Conservation (phyloP, 2,329 filamentous ascomycete genomes). For the Colletotrichum agaves region DNA sequence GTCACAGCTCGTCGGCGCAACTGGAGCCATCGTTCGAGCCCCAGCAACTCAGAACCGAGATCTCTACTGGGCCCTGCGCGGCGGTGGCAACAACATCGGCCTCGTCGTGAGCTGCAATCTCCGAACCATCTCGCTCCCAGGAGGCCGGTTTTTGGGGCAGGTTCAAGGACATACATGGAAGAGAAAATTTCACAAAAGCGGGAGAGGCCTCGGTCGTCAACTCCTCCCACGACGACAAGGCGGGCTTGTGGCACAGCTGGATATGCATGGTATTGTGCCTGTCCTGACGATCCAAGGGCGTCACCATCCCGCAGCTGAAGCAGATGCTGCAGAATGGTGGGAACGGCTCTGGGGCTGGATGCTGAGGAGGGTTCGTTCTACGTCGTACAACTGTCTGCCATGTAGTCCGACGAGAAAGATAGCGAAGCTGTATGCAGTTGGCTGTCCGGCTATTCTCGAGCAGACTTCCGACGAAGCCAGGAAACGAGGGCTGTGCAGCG, state of each 20-base stretch:
- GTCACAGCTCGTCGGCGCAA: conserved; percentile 53
- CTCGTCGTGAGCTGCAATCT: conserved; percentile 63
- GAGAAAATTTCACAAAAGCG: conserved; percentile 46
- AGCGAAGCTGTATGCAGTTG: conserved; percentile 39
- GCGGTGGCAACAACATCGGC: conserved; percentile 67
- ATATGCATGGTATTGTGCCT: conserved; percentile 42
- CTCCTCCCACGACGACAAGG: conserved; percentile 47
- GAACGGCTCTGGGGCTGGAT: conserved; percentile 50
- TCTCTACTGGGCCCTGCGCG: conserved; percentile 67
- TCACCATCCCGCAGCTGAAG: conserved; percentile 50
- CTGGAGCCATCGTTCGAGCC: conserved; percentile 55
- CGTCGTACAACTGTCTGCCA: conserved; percentile 39
- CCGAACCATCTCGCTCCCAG: conserved; percentile 47
- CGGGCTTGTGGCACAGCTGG: conserved; percentile 45
- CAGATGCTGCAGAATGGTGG: conserved; percentile 51
- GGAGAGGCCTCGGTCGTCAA: conserved; percentile 41
- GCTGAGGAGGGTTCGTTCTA: conserved; percentile 42
- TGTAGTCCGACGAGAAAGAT: conserved; percentile 39
- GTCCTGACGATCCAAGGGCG: conserved; percentile 53
- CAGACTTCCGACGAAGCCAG: conserved; percentile 36
- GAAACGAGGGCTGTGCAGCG: conserved; percentile 32
- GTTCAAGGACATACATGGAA: conserved; percentile 45
- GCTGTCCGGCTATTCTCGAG: conserved; percentile 37
- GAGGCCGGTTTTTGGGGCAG: conserved; percentile 52
- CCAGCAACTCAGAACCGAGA: conserved; percentile 56